phyloP scores from a whole-genome alignment of 2,329 filamentous ascomycete species.

The Parafenestella ontariensis region DNA sequence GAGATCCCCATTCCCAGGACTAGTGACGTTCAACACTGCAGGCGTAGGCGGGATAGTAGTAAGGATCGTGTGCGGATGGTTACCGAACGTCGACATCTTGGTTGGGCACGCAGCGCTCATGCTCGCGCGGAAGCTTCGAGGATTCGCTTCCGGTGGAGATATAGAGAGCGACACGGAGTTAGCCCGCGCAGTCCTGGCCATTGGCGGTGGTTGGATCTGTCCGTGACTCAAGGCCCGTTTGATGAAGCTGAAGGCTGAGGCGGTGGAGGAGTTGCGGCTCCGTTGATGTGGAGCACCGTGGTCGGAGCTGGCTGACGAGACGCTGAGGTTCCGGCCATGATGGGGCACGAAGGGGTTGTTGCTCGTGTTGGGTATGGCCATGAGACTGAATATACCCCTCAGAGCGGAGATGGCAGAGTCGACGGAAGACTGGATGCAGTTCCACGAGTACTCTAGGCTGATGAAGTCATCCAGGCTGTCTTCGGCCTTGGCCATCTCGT shows the following conservation, averaged over 20 bases:
- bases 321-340: constrained; percentile 35
- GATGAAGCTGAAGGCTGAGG: constrained; percentile 37
- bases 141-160: constrained; percentile 40
- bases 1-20: constrained; percentile 3
- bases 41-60: constrained; percentile 53
- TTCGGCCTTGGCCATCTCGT: constrained; percentile 51
- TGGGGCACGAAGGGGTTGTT: background rate
- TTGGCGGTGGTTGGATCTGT: constrained; percentile 22
- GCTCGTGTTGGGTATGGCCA: constrained; percentile 32
- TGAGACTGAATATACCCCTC: constrained; percentile 56
- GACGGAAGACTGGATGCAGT: constrained; percentile 51
- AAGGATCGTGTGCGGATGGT: constrained; percentile 42
- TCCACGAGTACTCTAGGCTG: constrained; percentile 54
- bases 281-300: constrained; percentile 21
- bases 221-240: constrained; percentile 36
- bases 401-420: constrained; percentile 52
- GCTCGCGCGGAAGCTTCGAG: constrained; percentile 34
- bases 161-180: constrained; percentile 31
- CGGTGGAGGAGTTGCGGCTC: constrained; percentile 32
- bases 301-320: constrained; percentile 31
- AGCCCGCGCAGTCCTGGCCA: constrained; percentile 15
- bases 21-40: background rate
- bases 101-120: constrained; percentile 49
- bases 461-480: constrained; percentile 54
- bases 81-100: constrained; percentile 43